Evolutionary conservation across 768 basidiomycete genomes (phyloP), one percentile per base, ranked within the genome.

Genomic region (Mycena galopus): DNA sequence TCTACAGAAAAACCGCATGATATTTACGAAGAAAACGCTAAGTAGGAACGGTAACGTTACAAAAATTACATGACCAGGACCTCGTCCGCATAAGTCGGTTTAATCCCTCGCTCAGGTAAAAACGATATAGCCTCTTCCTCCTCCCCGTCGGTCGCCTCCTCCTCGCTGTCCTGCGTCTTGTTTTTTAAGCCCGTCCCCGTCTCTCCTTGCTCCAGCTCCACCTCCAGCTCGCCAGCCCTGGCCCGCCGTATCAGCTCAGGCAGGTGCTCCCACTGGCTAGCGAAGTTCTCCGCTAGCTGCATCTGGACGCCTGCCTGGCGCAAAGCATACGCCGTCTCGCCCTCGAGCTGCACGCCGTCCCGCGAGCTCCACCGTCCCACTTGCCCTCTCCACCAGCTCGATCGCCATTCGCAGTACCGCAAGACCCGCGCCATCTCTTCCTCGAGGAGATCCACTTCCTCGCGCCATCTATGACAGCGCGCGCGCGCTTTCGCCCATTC

Each of bases 261-360:
- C n/a, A n/a, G n/a, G n/a, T n/a, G n/a, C n/a, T n/a, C n/a, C n/a
- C n/a, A n/a, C n/a, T n/a, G n/a, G n/a, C 35, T 39, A 2, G 30
- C 64, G 59, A 23, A 55, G 69, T 29, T 56, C 57, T 14, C 25
- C 12, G 0, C 61, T 58, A 12, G 71, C 57, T 42, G 47, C 71
- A 72, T 72, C 65, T 72, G n/a, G n/a, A n/a, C n/a, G n/a, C 71
- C 61, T 72, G 67, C 55, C 69, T 35, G 64, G 51, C 16, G 69
- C 42, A 44, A 57, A n/a, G n/a, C n/a, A n/a, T n/a, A n/a, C n/a
- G n/a, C n/a, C n/a, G n/a, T n/a, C n/a, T n/a, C n/a, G n/a, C n/a
- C n/a, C n/a, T n/a, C n/a, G n/a, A n/a, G n/a, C n/a, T n/a, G n/a
- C n/a, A n/a, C n/a, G n/a, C n/a, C n/a, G n/a, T n/a, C n/a, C n/a